Percentiles rank a stretch among this genome's conserved stretches.
Evolutionary conservation across 371 early-diverging fungal species (phyloP).

Genomic region (Haplosporangium sp.): DNA sequence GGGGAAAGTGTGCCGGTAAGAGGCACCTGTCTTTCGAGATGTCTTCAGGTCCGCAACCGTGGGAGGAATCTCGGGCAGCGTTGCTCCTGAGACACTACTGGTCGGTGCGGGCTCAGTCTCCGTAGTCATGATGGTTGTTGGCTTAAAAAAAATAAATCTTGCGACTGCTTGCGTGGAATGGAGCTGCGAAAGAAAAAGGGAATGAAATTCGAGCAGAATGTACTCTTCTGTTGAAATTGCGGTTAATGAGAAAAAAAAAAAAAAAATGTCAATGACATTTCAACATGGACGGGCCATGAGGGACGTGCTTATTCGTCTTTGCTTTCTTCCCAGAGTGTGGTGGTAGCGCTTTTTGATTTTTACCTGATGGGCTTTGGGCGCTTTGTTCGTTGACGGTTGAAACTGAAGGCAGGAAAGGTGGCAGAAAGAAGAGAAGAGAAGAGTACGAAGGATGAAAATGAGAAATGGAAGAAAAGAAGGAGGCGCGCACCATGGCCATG

Average conservation of each 20-base stretch:
- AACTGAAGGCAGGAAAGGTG: not conserved
- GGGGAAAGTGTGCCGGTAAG: conserved; percentile 67
- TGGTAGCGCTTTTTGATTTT: not conserved
- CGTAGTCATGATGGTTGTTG: conserved; percentile 4
- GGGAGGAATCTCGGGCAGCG: conserved; percentile 30
- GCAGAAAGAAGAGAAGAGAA: not conserved
- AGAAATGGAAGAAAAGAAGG: not conserved
- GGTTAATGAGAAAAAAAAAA: conserved; percentile 78
- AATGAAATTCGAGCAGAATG: conserved; percentile 73
- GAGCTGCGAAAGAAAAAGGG: conserved; percentile 33
- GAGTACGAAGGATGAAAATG: not conserved
- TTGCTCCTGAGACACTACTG: not conserved
- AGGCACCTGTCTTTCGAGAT: conserved; percentile 12
- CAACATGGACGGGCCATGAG: not conserved
- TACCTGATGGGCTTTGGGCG: not conserved
- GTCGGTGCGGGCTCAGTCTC: conserved; percentile 1
- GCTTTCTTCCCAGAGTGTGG: too few species aligned
- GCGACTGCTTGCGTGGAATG: not conserved
- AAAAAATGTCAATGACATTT: conserved; percentile 1
- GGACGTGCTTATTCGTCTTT: too few species aligned
- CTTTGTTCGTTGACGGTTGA: not conserved
- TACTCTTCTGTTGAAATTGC: conserved; percentile 51
- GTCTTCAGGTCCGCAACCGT: conserved; percentile 24
- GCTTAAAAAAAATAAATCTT: too few species aligned
- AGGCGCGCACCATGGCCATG: conserved; percentile 1